phyloP scores from a whole-genome alignment of 164 flowering plant species.

The Dillenia turbinata region DNA sequence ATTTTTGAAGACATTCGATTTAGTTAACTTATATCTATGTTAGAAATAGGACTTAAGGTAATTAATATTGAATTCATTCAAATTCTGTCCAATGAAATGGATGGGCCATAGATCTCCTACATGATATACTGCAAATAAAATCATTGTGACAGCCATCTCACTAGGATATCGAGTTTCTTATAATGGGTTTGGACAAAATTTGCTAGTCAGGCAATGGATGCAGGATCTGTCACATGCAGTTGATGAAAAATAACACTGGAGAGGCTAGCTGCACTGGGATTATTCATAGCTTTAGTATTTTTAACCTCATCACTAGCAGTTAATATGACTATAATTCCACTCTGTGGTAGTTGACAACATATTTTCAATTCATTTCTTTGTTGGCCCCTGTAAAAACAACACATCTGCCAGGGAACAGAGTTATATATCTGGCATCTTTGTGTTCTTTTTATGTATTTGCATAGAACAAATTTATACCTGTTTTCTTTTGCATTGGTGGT shows the following conservation, averaged over 20 bases:
- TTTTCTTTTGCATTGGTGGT: too few species aligned
- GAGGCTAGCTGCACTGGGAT: slow-evolving; percentile 20
- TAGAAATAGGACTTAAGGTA: background rate
- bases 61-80: too few species aligned
- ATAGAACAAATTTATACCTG: too few species aligned
- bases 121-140: too few species aligned
- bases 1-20: too few species aligned
- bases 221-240: slow-evolving; percentile 36
- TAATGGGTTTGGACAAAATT: slow-evolving; percentile 23
- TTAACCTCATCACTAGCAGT: slow-evolving; percentile 45
- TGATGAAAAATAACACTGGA: slow-evolving; percentile 33
- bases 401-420: slow-evolving; percentile 21
- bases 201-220: slow-evolving; percentile 32
- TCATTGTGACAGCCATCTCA: background rate
- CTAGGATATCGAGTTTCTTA: slow-evolving; percentile 48
- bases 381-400: slow-evolving; percentile 71
- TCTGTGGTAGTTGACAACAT: slow-evolving; percentile 42
- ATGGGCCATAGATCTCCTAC: too few species aligned
- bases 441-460: too few species aligned
- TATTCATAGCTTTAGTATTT: slow-evolving; percentile 34
- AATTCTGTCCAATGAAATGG: too few species aligned
- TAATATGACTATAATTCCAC: slow-evolving; percentile 39
- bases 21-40: background rate
- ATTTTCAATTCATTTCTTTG: slow-evolving; percentile 63
- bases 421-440: too few species aligned